Base-by-base conservation (phyloP, 1,284 basidiomycete species). In the Apiotrichum brassicae region DNA sequence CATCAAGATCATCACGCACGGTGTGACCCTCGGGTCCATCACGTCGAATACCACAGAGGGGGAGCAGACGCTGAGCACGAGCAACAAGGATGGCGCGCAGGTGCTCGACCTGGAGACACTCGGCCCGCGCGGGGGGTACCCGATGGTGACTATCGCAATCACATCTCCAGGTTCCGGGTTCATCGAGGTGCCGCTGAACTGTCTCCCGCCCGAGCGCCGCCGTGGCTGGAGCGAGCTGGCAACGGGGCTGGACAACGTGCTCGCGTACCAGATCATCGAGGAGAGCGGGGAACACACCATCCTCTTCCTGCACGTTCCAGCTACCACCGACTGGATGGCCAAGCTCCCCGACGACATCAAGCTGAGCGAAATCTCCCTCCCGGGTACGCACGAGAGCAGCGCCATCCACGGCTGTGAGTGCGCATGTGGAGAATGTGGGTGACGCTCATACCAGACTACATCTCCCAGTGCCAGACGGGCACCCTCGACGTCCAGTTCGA, bases 311-410 rank as follows among this genome's bases (percentile, higher is more conserved):
- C 25, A 26, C 11, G 28, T 39, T 16, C 59, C 49, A 3, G 51
- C 58, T 36, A 52, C 59, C 6, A 38, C 58, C 3, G 48, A 60
- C 28, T 71, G 62, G 48, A 55, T 71, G 48, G 47, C 49, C 5
- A n/a, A 35, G 14, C 36, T 92, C 37, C 82, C 84, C 2, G 83
- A 90, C 65, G 64, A 73, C 3, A 72, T 79, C 1, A 77, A 81
- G 7, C 68, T 93, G 20, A 86, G 85, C 11, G 83, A 83, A 18
- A 61, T 91, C 13, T 73, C 81, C 48, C 76, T 93, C 22, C 86
- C 87, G 47, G 87, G 87, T 77, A 72, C 72, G 23, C 79, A 73
- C 63, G 54, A 64, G 20, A 64, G 56, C 8, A 59, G 46, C 32
- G 68, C 68, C 8, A 49, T 68, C 6, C 61, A 61, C 48, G 66